phyloP scores from a whole-genome alignment of 2,329 filamentous ascomycete genomes.

The Cladophialophora yegresii region DNA sequence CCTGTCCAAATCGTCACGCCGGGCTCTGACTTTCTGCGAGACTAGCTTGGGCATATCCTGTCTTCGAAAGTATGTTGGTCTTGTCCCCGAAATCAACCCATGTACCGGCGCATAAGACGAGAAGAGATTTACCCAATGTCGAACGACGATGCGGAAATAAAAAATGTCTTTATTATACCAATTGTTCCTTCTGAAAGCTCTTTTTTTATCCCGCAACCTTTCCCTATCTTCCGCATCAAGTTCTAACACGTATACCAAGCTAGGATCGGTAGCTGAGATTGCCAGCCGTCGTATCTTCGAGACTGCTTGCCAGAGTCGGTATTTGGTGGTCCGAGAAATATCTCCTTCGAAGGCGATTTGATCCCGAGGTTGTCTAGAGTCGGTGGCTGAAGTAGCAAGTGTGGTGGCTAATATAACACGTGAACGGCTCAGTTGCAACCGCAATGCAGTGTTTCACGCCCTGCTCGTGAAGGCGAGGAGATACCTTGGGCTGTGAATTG shows the following conservation, averaged over 20 bases:
- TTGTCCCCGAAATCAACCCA: background rate
- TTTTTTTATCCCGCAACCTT: background rate
- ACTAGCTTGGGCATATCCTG: background rate
- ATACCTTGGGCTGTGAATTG: background rate
- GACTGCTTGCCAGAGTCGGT: background rate
- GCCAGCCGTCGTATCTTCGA: background rate
- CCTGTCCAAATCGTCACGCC: background rate
- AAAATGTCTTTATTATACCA: background rate
- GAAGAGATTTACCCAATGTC: background rate
- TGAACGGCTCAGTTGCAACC: background rate
- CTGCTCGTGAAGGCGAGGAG: background rate
- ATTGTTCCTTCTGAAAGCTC: background rate
- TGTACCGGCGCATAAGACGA: background rate
- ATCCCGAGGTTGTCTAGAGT: background rate
- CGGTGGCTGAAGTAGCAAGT: background rate
- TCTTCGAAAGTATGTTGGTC: background rate
- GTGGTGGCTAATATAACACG: background rate
- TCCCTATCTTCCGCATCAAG: background rate
- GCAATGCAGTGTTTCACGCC: too few species aligned
- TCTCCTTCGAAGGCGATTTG: background rate
- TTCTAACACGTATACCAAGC: background rate
- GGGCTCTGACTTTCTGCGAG: background rate
- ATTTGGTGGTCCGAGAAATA: background rate
- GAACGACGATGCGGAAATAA: background rate
- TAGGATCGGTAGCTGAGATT: background rate